A percentile compares a stretch with the other conserved stretches of the same genome.
These are phyloP conservation scores for Boletus pseudo-olivaceus DNA, from an alignment of 768 basidiomycete species.

Conservation along the genomic window DNA sequence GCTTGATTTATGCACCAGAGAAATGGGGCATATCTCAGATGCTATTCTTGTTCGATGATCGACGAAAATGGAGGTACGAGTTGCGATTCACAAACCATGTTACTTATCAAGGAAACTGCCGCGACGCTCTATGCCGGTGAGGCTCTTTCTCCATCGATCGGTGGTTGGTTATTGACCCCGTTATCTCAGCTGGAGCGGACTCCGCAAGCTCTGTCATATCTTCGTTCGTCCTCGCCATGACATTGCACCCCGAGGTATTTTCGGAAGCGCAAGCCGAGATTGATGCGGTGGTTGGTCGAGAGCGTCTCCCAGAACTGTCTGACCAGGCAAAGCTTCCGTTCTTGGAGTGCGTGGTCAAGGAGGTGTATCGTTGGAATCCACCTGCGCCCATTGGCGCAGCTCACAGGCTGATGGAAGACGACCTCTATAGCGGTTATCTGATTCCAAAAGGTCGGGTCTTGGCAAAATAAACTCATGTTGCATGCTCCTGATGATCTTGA, in stretches of 20 bases:
- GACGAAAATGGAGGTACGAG: conserved; percentile 1
- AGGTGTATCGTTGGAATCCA: conserved; percentile 21
- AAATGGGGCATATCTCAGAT: background rate
- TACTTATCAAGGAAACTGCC: conserved; percentile 4
- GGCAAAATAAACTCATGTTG: background rate
- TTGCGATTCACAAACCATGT: background rate
- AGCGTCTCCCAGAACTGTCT: background rate
- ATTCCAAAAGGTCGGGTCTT: background rate
- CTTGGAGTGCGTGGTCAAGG: conserved; percentile 30
- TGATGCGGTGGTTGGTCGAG: background rate
- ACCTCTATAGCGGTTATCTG: conserved; percentile 1
- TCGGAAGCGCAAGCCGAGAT: background rate
- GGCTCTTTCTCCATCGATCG: background rate
- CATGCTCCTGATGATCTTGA: background rate
- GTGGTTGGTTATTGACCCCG: background rate
- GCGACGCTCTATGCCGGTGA: conserved; percentile 1
- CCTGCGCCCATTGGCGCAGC: conserved; percentile 7
- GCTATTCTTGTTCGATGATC: conserved; percentile 5
- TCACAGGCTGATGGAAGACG: conserved; percentile 10
- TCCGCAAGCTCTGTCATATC: conserved; percentile 3
- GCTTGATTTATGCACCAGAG: background rate
- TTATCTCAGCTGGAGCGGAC: conserved; percentile 1
- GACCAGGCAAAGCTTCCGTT: conserved; percentile 42
- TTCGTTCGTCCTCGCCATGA: conserved; percentile 1
- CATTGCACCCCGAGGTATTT: conserved; percentile 3